Base-by-base conservation (phyloP, 768 basidiomycete genomes). In the Mycena filopes region DNA sequence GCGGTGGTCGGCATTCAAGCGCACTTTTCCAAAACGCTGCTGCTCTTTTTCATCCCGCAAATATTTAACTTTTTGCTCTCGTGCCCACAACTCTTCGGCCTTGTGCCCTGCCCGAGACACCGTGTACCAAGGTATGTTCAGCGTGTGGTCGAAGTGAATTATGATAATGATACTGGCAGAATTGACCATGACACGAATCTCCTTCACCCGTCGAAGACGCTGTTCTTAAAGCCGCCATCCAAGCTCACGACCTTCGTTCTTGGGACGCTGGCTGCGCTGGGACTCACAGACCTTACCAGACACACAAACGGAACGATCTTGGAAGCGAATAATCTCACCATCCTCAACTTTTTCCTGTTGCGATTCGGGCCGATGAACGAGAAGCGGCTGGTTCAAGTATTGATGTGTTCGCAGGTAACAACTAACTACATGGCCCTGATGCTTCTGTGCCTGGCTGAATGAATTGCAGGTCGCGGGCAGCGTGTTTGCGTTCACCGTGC, bases 61-160 rank as follows among this genome's bases (percentile, higher is more conserved):
- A 92, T 98, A 67, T 96, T 98, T 87, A 99, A 99, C 77, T 99
- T 99, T 74, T 58, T 99, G 53, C 82, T 98, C 41, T 97, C 95
- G 15, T 93, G 91, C 70, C 98, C 98, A 13, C 98, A 99, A 74
- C 80, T 99, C 3, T 98, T 99, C 73, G 94, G 94, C 1, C 78
- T 99, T 20, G 93, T 99, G 16, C 91, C 93, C 0, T 98, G 96
- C 75, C 98, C 98, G 7, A 83, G 98, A 51, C 98, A 99, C 79
- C 88, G 98, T 55, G 85, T 99, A 21, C 98, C 98, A 57, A 87
- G 87, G 94, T 96, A 73, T 69, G 87, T 73, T 43, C 21, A 11
- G 7, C 38, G 23, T 58, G 25, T n/a, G 36, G 46, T 36, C 29
- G 28, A 11, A 25, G 63, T 54, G 3, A 25, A 20, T 28, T 3